These are phyloP conservation scores for Diaporthe amygdali DNA, from an alignment of 2,329 filamentous ascomycete genomes.

Conservation along the genomic window DNA sequence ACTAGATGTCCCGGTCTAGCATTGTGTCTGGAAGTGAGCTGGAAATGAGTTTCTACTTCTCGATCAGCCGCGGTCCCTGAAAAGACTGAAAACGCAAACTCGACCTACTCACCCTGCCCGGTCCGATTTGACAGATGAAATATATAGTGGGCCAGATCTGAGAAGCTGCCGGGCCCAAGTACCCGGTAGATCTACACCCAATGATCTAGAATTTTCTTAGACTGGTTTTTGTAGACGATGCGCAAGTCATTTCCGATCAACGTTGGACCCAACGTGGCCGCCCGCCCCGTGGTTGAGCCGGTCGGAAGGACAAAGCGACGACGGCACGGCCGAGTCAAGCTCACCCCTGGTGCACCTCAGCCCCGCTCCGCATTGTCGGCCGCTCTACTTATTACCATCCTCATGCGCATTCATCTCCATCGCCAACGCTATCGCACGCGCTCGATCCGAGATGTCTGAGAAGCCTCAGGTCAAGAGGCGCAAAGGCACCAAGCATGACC, in stretches of 20 bases:
- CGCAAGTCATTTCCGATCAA: neutral
- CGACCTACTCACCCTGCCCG: neutral
- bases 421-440: neutral
- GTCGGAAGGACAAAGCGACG: neutral
- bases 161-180: neutral
- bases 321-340: constrained; percentile 6
- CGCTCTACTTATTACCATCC: neutral
- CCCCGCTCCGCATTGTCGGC: neutral
- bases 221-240: too few relatives aligned
- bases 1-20: neutral
- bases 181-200: neutral
- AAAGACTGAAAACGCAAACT: neutral
- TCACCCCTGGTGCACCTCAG: neutral
- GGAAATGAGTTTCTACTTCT: neutral
- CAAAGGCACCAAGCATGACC: neutral
- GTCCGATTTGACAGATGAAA: neutral
- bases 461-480: neutral
- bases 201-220: neutral
- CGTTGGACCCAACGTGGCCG: neutral
- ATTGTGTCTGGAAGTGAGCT: neutral
- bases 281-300: neutral
- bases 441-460: neutral
- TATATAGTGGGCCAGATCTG: neutral
- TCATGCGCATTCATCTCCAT: neutral
- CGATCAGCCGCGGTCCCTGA: neutral